phyloP scores from a whole-genome alignment of 1,284 basidiomycete species.

The Papiliotrema nemorosa region DNA sequence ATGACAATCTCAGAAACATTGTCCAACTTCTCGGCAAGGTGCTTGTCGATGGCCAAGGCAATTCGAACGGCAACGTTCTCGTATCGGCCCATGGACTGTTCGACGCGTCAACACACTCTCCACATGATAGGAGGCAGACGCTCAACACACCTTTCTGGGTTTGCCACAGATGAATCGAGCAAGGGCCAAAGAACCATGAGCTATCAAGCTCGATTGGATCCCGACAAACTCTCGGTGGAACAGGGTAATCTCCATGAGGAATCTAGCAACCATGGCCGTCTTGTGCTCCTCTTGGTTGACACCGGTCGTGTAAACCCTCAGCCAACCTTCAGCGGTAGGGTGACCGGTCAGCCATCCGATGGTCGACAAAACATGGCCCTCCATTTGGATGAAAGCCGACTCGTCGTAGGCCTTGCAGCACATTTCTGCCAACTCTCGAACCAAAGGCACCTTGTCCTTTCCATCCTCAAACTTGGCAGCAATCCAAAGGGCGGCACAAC shows the following conservation, averaged over 20 bases:
- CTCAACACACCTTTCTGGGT: slow-evolving; percentile 60
- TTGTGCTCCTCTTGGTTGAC: slow-evolving; percentile 72
- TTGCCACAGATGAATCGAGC: slow-evolving; percentile 82
- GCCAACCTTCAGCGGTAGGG: slow-evolving; percentile 96
- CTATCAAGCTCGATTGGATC: slow-evolving; percentile 78
- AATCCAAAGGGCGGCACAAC: slow-evolving; percentile 97
- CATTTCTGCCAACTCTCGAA: slow-evolving; percentile 88
- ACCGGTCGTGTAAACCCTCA: slow-evolving; percentile 57
- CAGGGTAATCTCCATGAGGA: slow-evolving; percentile 96
- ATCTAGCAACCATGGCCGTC: slow-evolving; percentile 90
- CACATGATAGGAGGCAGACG: not conserved
- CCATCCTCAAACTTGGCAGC: slow-evolving; percentile 99
- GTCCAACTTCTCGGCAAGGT: slow-evolving; percentile 78
- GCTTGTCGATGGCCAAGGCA: slow-evolving; percentile 77
- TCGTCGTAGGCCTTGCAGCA: slow-evolving; percentile 95
- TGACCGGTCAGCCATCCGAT: slow-evolving; percentile 97
- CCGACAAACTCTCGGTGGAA: slow-evolving; percentile 95
- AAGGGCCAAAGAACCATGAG: slow-evolving; percentile 79
- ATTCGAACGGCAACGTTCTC: slow-evolving; percentile 43
- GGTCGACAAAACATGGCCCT: slow-evolving; percentile 91
- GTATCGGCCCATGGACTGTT: slow-evolving; percentile 4
- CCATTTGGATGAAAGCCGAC: slow-evolving; percentile 92
- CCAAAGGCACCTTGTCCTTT: slow-evolving; percentile 94
- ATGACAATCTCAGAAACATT: slow-evolving; percentile 88
- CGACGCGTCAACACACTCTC: too few species aligned